Evolutionary conservation across 495 filamentous ascomycete genomes (phyloP), one percentile per base, ranked within the genome.

Genomic region (Jackrogersella multiformis): DNA sequence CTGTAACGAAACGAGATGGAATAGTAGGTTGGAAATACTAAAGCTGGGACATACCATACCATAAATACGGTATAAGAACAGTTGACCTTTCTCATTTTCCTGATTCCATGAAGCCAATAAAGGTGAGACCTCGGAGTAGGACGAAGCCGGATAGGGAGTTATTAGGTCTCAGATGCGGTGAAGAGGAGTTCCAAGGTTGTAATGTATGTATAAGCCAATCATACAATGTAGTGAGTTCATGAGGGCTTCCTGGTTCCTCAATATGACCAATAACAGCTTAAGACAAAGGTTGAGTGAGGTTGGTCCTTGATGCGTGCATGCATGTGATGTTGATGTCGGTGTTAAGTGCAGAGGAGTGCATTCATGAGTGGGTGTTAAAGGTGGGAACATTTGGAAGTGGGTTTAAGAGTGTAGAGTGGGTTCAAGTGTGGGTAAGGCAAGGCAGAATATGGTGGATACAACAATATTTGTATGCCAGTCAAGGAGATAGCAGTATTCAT

Each of bases 1-100:
- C n/a, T 46, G 46, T 48, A 55, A 55, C 12, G 41, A 64, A 49
- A 53, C 35, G 44, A 16, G 34, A 21, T n/a, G 45, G 45, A 41
- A 18, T n/a, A 52, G 12, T 12, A 26, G 46, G 48, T 18, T 60
- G 60, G 18, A 46, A 42, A 60, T 60, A n/a, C n/a, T n/a, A n/a
- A n/a, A n/a, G 39, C 60, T 6, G 49, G 5, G n/a, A 34, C 59
- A 60, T 60, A 60, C 60, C 45, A 30, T 69, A 59, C 59, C n/a
- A n/a, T n/a, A n/a, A n/a, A 69, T 64, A 69, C 35, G 24, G 32
- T 70, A 70, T 66, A 66, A 66, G 48, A 39, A 56, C 49, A 51
- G 55, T 69, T 61, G 46, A 53, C 42, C 21, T 34, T 51, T 65
- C 61, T 26, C 13, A 5, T 61, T 41, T 61, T 38, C 42, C 16